Conservation (phyloP, 2,329 filamentous ascomycete genomes). For the Nothophoma quercina region DNA sequence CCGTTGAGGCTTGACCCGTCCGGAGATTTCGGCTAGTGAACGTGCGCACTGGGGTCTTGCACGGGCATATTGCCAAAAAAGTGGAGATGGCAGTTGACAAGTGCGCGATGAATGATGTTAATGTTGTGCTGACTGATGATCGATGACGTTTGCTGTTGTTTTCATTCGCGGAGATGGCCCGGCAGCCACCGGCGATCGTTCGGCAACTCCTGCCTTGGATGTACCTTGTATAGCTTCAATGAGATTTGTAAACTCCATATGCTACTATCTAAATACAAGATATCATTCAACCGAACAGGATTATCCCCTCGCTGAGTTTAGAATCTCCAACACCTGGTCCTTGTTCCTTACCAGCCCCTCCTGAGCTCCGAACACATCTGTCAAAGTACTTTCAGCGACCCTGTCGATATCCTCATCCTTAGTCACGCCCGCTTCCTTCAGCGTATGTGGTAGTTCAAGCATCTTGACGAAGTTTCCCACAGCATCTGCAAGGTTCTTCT, state of each 20-base stretch:
- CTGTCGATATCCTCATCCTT: slow-evolving; percentile 25
- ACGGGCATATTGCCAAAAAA: not conserved
- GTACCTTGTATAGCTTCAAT: not conserved
- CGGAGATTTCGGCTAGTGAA: not conserved
- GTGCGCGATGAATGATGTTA: not conserved
- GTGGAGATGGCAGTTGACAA: slow-evolving; percentile 1
- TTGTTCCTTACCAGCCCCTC: slow-evolving; percentile 10
- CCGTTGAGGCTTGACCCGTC: not conserved
- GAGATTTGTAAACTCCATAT: too few species aligned
- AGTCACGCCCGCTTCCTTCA: slow-evolving; percentile 28
- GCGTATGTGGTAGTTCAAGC: slow-evolving; percentile 26
- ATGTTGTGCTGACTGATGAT: slow-evolving; percentile 1
- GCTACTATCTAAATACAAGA: too few species aligned
- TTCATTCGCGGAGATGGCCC: slow-evolving; percentile 5
- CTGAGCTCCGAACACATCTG: slow-evolving; percentile 25
- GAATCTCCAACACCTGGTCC: slow-evolving; percentile 21
- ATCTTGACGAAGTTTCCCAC: slow-evolving; percentile 28
- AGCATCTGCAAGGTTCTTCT: slow-evolving; percentile 30
- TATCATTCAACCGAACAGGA: too few species aligned
- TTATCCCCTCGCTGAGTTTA: slow-evolving; percentile 17
- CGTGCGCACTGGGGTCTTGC: not conserved
- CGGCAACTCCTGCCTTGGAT: not conserved
- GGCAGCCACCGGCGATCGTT: not conserved
- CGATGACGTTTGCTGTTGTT: not conserved
- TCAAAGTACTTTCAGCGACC: slow-evolving; percentile 34